Evolutionary conservation across 2,329 filamentous ascomycete species (phyloP), one percentile per base, ranked within the genome.

Genomic region (Colletotrichum tropicale): DNA sequence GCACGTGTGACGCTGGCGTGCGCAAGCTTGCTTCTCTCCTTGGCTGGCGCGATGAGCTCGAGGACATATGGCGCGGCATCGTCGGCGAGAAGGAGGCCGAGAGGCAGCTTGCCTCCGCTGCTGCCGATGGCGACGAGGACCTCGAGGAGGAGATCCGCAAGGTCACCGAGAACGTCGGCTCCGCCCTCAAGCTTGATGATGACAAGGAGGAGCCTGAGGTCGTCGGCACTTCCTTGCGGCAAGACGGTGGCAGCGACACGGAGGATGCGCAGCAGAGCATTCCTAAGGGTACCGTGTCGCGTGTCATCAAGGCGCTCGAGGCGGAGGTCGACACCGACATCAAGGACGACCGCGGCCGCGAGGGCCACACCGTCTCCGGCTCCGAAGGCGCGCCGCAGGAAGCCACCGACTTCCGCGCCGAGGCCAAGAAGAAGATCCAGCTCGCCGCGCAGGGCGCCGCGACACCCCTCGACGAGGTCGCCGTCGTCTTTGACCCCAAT

Each of bases 31-130:
- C 96, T 2, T 89, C 93, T 77, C 93, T 93, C 32, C 89, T 98
- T 58, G 96, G 96, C 1, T 99, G 97, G 97, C 84, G 90, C 10
- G 92, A 95, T 3, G 96, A 98, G 81, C 87, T 99, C 18, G 95
- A 98, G 82, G 84, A 82, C 5, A 80, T 95, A 68, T 98, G 96
- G 96, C 88, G 91, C 26, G 85, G 86, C 61, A 90, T 93, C 1
- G 93, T 94, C 9, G 91, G 94, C 6, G 86, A 92, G 28, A 86
- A 90, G 76, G 88, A 92, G 80, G 89, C 90, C 26, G 87, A 86
- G 79, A 88, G 85, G 75, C 89, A 90, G 80, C 78, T 87, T 75
- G 85, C 81, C 52, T 81, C 80, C 12, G 79, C 78, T 8, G 78
- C 81, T 9, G 78, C 79, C 30, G 84, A 84, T 70, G 80, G 82